Evolutionary conservation across 768 basidiomycete genomes (phyloP), one percentile per base, ranked within the genome.

Genomic region (Lactifluus pinguis): DNA sequence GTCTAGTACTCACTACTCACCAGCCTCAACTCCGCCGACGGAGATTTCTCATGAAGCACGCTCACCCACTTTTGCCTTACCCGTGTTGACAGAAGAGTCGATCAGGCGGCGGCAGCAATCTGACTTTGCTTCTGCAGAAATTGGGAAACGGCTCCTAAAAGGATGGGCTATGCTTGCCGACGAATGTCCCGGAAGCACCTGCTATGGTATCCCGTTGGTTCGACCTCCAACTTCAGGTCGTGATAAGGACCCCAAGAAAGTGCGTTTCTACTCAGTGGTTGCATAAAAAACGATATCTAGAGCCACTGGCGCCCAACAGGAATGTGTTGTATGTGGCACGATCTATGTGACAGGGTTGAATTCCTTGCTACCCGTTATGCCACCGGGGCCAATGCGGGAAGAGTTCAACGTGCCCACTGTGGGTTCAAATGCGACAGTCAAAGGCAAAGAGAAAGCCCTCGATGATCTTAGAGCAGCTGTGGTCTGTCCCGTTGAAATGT

Each of bases 151-250:
- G 29, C 76, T 94, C 61, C 73, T 94, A 49, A 84, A 83, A 67
- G 92, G 88, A 44, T 94, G 89, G 89, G 83, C 92, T 0, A 89
- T 94, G 87, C 77, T 94, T n/a, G 89, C 79, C 25, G 89, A 93
- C 41, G 89, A 92, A 73, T 94, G 92, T 68, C 82, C 83, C 0
- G 86, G 82, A 66, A 65, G 69, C 4, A 70, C 73, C 25, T 94
- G 92, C 68, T 86, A 83, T 71, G 90, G 90, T 13, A 76, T 92
- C 6, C 92, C 92, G n/a, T 81, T 94, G 14, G 86, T 93, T 61
- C 77, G 90, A 53, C 86, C 86, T 42, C 88, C 89, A 19, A 87
- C 81, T 69, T 65, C 75, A 15, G 80, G 81, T 6, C 77, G 77
- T 17, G 80, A 77, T 61, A 82, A 81, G 66, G 81, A 87, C 72